Evolutionary conservation across 163 green algal species (phyloP).

Genomic region (Prototheca wickerhamii): DNA sequence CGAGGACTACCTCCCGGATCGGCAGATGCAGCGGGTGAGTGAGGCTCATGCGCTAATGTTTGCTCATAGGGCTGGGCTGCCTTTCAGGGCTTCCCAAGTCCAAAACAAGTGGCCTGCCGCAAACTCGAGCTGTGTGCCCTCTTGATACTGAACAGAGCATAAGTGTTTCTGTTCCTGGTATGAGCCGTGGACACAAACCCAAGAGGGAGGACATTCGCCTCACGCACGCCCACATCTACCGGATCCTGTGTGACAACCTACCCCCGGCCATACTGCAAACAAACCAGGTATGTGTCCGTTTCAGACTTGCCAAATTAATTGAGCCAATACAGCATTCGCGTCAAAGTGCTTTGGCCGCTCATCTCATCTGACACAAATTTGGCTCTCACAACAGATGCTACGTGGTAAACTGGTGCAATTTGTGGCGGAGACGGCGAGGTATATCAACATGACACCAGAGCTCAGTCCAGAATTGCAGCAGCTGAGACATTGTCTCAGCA

Average conservation of each 20-base stretch:
- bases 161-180: constrained; percentile 18
- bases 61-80: too few relatives aligned
- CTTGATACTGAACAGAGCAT: constrained; percentile 19
- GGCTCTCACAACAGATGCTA: constrained; percentile 18
- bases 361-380: background rate
- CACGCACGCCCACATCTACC: constrained; percentile 38
- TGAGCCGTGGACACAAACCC: constrained; percentile 7
- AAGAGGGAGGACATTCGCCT: constrained; percentile 35
- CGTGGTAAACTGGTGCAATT: constrained; percentile 48
- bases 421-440: constrained; percentile 38
- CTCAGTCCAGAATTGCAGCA: constrained; percentile 36
- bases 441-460: constrained; percentile 33
- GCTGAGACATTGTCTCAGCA: constrained; percentile 45
- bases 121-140: background rate
- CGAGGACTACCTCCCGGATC: constrained; percentile 30
- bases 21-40: constrained; percentile 13
- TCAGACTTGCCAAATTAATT: too few relatives aligned
- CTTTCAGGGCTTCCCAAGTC: background rate
- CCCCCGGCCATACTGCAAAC: constrained; percentile 22
- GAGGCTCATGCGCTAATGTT: background rate
- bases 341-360: background rate
- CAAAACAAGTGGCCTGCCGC: background rate
- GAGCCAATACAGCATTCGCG: too few relatives aligned
- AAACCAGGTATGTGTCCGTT: too few relatives aligned
- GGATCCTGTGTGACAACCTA: constrained; percentile 41